phyloP scores from a whole-genome alignment of 768 basidiomycete species.

The Amanita muscaria region DNA sequence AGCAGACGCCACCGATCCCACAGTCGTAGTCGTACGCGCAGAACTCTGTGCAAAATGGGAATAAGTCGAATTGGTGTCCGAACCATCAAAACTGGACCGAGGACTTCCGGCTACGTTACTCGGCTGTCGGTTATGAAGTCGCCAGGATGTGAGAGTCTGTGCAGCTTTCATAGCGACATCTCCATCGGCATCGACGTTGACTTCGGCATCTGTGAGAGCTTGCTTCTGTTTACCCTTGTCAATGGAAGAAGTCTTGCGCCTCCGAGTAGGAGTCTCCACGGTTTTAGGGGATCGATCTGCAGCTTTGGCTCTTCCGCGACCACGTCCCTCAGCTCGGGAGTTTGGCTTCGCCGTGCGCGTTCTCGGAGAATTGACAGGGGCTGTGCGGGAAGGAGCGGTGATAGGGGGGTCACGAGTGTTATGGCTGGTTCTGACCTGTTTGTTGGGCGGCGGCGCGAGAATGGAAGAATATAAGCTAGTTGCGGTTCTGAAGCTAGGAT shows the following conservation, averaged over 20 bases:
- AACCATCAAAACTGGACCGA: constrained; percentile 63
- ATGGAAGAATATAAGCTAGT: constrained; percentile 64
- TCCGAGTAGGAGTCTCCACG: constrained; percentile 30
- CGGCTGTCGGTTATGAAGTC: constrained; percentile 51
- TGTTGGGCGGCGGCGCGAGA: constrained; percentile 65
- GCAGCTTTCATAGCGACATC: constrained; percentile 80
- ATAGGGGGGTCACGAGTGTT: constrained; percentile 65
- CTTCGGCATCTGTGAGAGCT: constrained; percentile 29
- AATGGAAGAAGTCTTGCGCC: constrained; percentile 31
- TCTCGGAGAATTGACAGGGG: constrained; percentile 36
- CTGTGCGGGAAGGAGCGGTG: constrained; percentile 39
- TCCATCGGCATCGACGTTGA: constrained; percentile 36
- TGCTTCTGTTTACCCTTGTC: constrained; percentile 46
- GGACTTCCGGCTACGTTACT: constrained; percentile 50
- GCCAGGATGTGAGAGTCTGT: constrained; percentile 65
- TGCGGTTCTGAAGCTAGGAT: constrained; percentile 25
- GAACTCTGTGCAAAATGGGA: constrained; percentile 65
- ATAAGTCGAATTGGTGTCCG: constrained; percentile 53
- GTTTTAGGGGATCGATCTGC: constrained; percentile 23
- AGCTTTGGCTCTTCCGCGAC: constrained; percentile 18
- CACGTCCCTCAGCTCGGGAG: constrained; percentile 31
- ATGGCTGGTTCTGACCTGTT: constrained; percentile 72
- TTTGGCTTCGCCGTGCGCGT: constrained; percentile 29
- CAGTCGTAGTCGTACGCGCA: constrained; percentile 37
- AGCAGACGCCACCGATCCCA: constrained; percentile 24